phyloP scores from a whole-genome alignment of 495 filamentous ascomycete genomes.

The Halenospora varia region DNA sequence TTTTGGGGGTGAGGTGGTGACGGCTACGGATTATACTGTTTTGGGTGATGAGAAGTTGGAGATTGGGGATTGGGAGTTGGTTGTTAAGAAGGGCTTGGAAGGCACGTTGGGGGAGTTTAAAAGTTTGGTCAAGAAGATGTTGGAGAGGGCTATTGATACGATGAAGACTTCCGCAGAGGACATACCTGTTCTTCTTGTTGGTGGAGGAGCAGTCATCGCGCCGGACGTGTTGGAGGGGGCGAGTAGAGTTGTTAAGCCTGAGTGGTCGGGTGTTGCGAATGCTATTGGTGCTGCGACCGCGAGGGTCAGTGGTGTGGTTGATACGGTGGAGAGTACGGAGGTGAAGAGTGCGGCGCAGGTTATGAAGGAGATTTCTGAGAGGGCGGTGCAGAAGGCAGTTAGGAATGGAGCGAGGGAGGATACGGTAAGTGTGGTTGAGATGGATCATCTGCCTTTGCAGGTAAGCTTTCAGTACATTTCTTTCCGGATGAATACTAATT shows the following conservation, averaged over 20 bases:
- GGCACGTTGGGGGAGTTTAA: conserved; percentile 30
- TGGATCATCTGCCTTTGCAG: conserved; percentile 34
- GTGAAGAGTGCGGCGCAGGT: conserved; percentile 25
- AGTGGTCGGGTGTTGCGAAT: conserved; percentile 46
- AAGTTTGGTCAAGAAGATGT: conserved; percentile 30
- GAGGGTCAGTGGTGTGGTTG: conserved; percentile 33
- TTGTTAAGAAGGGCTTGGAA: conserved; percentile 23
- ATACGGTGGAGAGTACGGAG: conserved; percentile 33
- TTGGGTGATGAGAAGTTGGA: conserved; percentile 32
- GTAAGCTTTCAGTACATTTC: background rate
- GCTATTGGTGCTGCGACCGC: conserved; percentile 47
- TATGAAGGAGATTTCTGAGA: conserved; percentile 26
- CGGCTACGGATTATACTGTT: conserved; percentile 47
- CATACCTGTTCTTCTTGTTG: conserved; percentile 43
- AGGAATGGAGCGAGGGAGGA: conserved; percentile 25
- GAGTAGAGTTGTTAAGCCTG: conserved; percentile 34
- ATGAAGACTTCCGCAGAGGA: conserved; percentile 46
- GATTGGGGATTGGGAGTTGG: conserved; percentile 33
- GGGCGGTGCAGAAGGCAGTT: conserved; percentile 29
- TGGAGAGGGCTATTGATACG: conserved; percentile 44
- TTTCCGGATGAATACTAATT: background rate
- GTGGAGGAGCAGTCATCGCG: conserved; percentile 35
- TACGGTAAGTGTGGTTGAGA: conserved; percentile 28
- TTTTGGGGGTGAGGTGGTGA: conserved; percentile 46
- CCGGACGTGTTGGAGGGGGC: conserved; percentile 31